These are phyloP conservation scores for Excoecaria agallocha DNA, from an alignment of 345 rosid species.

Conservation along the genomic window DNA sequence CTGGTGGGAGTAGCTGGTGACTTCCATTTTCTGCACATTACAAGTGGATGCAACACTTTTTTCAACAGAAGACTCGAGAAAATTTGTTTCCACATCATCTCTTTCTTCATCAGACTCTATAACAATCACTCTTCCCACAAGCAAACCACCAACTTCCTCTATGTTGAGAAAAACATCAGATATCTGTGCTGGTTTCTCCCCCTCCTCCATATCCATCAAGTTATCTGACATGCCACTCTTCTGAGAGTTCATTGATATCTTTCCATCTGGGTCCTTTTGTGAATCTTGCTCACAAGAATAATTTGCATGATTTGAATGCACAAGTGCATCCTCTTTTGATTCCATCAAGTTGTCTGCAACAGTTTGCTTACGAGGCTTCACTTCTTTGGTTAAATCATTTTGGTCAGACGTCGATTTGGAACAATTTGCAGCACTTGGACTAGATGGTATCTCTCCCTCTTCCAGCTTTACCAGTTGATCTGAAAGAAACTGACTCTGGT, in stretches of 20 bases:
- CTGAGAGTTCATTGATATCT: neutral
- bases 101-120: no score
- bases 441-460: conserved; percentile 9
- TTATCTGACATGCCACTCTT: neutral
- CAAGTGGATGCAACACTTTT: no score
- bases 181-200: neutral
- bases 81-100: no score
- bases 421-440: neutral
- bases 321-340: neutral
- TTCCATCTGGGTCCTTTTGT: neutral
- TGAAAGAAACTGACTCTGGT: neutral
- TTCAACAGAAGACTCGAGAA: no score
- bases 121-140: no score
- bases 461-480: neutral
- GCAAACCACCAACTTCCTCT: neutral
- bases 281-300: neutral
- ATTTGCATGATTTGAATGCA: neutral
- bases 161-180: neutral
- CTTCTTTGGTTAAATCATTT: neutral
- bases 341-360: neutral
- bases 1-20: no score
- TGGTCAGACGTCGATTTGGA: neutral
- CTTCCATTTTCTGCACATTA: no score
- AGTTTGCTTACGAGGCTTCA: neutral
- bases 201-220: conserved; percentile 3